Conservation (phyloP, 768 basidiomycete genomes). For the Kwoniella pini region DNA sequence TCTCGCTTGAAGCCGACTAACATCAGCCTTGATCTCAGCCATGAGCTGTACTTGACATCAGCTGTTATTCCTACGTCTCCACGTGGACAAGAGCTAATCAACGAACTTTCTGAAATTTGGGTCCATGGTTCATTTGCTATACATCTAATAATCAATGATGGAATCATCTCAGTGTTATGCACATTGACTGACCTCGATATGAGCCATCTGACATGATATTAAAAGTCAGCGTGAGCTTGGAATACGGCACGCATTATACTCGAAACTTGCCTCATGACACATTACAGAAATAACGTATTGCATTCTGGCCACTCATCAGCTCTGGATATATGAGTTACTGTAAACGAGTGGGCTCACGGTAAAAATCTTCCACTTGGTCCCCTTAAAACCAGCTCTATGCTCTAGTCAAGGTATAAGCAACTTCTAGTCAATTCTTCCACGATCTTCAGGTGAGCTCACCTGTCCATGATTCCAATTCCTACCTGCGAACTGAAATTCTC, state of each 20-base stretch:
- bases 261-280: conserved; percentile 49
- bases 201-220: conserved; percentile 31
- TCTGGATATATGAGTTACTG: conserved; percentile 4
- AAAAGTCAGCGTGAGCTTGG: conserved; percentile 7
- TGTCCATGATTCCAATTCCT: conserved; percentile 55
- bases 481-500: conserved; percentile 42
- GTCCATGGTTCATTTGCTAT: conserved; percentile 54
- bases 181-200: conserved; percentile 34
- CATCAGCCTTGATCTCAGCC: conserved; percentile 48
- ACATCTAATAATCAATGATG: conserved; percentile 4
- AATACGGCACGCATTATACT: neutral
- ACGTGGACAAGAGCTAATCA: neutral
- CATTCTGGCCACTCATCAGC: conserved; percentile 16
- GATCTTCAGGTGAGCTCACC: conserved; percentile 16
- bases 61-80: neutral
- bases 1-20: conserved; percentile 36
- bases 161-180: neutral
- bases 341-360: conserved; percentile 28
- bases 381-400: conserved; percentile 51
- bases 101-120: conserved; percentile 47
- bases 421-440: neutral
- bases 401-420: conserved; percentile 19
- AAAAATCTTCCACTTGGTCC: conserved; percentile 41
- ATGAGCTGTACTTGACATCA: conserved; percentile 33
- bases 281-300: conserved; percentile 49